A percentile compares a stretch with the other conserved stretches of the same genome.
phyloP scores from a whole-genome alignment of 1,139 yeast species.

The Taphrina wiesneri region DNA sequence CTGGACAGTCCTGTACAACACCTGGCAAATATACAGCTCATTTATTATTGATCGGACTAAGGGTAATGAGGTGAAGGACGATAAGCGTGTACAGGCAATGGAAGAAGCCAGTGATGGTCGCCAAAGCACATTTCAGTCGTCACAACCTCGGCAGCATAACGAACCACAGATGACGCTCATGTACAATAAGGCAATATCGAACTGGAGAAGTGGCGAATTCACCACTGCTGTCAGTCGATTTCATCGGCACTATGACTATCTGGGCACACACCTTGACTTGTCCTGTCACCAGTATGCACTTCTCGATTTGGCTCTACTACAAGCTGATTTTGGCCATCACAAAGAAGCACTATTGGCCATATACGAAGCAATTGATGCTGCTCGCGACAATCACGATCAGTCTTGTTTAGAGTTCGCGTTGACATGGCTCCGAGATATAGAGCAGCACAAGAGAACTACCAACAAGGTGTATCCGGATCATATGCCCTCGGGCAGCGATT shows the following conservation, averaged over 20 bases:
- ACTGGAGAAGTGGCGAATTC: conserved; percentile 63
- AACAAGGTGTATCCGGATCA: not conserved
- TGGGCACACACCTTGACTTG: conserved; percentile 57
- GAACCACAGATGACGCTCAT: not conserved
- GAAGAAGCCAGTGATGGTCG: not conserved
- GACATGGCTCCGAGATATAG: conserved; percentile 61
- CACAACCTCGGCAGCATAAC: not conserved
- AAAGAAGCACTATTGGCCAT: conserved; percentile 69
- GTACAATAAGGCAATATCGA: conserved; percentile 50
- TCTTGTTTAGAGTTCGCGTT: conserved; percentile 72
- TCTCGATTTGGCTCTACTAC: conserved; percentile 72
- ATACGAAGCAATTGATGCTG: conserved; percentile 84
- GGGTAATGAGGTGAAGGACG: not conserved
- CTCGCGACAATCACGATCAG: conserved; percentile 79
- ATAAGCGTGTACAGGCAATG: not conserved
- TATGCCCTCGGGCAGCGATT: too few species aligned
- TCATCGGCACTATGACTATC: conserved; percentile 83
- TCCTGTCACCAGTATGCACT: conserved; percentile 78
- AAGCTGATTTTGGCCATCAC: conserved; percentile 72
- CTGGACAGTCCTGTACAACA: not conserved
- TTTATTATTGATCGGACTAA: too few species aligned
- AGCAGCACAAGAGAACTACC: not conserved
- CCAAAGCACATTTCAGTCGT: not conserved
- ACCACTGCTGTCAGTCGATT: conserved; percentile 70
- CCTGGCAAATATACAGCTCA: not conserved